A percentile compares a stretch with the other conserved stretches of the same genome.
Conservation (phyloP, 169 alveolate species). For the Amoebophrya sp. region DNA sequence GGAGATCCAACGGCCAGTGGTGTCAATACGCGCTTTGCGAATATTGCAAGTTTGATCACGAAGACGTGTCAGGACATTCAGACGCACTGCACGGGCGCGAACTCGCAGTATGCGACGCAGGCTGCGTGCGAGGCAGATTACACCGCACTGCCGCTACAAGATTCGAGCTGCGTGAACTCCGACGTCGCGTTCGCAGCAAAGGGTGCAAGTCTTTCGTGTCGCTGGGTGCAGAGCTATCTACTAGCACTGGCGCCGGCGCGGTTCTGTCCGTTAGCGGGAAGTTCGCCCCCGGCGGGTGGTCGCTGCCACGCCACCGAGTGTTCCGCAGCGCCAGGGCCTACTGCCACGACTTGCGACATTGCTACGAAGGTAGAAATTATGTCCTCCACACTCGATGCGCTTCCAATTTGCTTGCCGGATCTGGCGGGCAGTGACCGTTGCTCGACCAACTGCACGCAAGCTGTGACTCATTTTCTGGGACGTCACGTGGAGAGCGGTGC, state of each 20-base stretch:
- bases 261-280: not conserved
- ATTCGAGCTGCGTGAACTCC: not conserved
- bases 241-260: not conserved
- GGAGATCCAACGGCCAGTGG: too few relatives aligned
- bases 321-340: too few relatives aligned
- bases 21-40: too few relatives aligned
- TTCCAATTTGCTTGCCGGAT: not conserved
- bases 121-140: not conserved
- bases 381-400: not conserved
- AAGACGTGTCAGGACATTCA: too few relatives aligned
- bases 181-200: not conserved
- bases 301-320: not conserved
- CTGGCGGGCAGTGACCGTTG: not conserved
- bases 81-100: not conserved
- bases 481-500: not conserved
- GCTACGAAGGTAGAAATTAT: not conserved
- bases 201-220: not conserved
- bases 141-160: not conserved
- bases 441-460: not conserved
- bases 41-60: too few relatives aligned
- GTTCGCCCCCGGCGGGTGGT: not conserved
- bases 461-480: not conserved
- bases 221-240: not conserved
- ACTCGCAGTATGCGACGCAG: not conserved
- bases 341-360: not conserved